Conservation (phyloP, 2,329 filamentous ascomycete genomes). For the Ascochyta lentis region DNA sequence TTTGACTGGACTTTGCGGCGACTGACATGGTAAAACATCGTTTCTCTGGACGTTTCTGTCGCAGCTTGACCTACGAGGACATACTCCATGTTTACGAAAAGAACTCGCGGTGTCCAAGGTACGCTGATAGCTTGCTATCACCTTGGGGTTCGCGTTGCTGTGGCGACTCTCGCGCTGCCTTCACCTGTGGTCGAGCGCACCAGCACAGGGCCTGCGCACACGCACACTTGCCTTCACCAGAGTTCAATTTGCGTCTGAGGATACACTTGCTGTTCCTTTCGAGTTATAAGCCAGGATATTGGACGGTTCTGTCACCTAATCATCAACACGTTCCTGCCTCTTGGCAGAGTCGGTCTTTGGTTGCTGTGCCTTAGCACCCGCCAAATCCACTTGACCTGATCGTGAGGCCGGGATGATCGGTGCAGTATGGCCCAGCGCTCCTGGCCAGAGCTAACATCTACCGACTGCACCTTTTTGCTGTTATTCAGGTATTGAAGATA, state of each 20-base stretch:
- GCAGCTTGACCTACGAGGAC: too few species aligned
- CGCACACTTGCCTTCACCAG: background rate
- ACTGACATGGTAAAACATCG: background rate
- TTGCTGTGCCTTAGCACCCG: conserved; percentile 3
- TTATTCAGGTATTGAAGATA: background rate
- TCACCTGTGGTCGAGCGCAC: background rate
- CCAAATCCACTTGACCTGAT: conserved; percentile 1
- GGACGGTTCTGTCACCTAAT: background rate
- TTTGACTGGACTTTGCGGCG: background rate
- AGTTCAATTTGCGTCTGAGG: background rate
- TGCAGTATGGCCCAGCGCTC: conserved; percentile 11
- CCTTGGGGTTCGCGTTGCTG: too few species aligned
- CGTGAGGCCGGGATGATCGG: background rate
- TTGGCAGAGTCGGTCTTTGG: conserved; percentile 4
- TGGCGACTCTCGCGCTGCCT: background rate
- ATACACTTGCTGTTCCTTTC: background rate
- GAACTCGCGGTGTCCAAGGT: too few species aligned
- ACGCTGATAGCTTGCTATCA: too few species aligned
- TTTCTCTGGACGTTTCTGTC: too few species aligned
- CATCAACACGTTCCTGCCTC: conserved; percentile 3
- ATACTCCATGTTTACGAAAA: too few species aligned
- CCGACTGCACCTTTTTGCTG: conserved; percentile 1
- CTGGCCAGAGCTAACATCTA: conserved; percentile 6
- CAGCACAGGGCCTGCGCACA: background rate
- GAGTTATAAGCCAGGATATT: background rate